Base-by-base conservation (phyloP, 331 rosid species). In the Malus hybrid region DNA sequence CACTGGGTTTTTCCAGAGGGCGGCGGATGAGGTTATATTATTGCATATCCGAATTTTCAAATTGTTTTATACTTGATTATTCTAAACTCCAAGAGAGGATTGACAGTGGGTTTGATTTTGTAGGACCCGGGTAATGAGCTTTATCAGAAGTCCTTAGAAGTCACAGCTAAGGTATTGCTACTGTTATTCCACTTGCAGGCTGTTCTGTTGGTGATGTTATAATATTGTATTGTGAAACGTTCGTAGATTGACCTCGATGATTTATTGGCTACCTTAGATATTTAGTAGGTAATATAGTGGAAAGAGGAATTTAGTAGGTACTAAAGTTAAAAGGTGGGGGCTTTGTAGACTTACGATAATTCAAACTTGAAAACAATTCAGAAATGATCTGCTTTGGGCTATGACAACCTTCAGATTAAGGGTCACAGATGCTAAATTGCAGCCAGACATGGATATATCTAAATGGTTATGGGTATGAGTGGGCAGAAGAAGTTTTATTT, bases 61-160 rank as follows among this genome's bases (percentile, higher is more conserved):
- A 72, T 20, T 18, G 24, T 34, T 0, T 31, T 33, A 33, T 11
- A 7, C 61, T 67, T 27, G 54, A 34, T 32, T 16, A 32, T 69
- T 2, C 6, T 4, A 2, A 60, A 16, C 42, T 32, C n/a, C 39
- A 10, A 61, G 50, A 56, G 79, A 72, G 42, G 82, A 60, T 75
- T 72, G 57, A 60, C 71, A 10, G 44, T 70, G 75, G 71, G 39
- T 3, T 68, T 70, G 67, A 22, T 70, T 70, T 61, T 68, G 31
- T 48, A 85, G 91, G 86, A 87, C 9, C 91, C 91, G 6, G 63
- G 63, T 15, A 92, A 88, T 70, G 93, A 86, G 42, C 91, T 92
- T 76, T 92, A 92, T 61, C 80, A 3, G 57, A 90, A 90, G 87
- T 88, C 97, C 20, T 70, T 90, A 84, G 92, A 90, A 83, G 74